Evolutionary conservation across 345 rosid genomes (phyloP), one percentile per base, ranked within the genome.

Genomic region (Populus tremula): DNA sequence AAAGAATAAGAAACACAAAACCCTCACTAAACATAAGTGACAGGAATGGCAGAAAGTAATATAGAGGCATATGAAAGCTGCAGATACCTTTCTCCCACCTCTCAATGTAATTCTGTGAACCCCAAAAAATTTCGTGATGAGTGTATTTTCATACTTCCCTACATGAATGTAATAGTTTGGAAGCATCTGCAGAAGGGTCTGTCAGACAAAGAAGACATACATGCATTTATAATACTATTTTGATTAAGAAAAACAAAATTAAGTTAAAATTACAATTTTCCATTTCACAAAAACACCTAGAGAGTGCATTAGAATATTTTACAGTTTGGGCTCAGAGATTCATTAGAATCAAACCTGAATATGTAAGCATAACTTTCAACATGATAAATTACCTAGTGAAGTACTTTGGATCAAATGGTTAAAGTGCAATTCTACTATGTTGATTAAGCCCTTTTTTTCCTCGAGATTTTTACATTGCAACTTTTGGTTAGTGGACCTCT

Each of bases 101-200:
- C 84, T 87, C 73, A 91, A 77, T 71, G 87, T 90, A 76, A 95
- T 93, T 49, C 91, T 88, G 82, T 95, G 99, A 65, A 95, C 86
- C 69, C 99, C 97, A 69, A 95, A 95, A 78, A 93, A 90, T 76
- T 95, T 95, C 25, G 99, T 93, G 82, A 95, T 92, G 76, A 95
- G 97, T 66, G 99, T 95, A 77, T 95, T 95, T 71, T 95, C 99
- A 74, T 93, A 84, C 73, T 87, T 47, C 69, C 84, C 83, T 72
- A 95, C 98, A 76, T 95, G 98, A 71, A 5, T 56, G 81, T 89
- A 90, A 86, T 95, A 95, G 82, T 78, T 66, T 1, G 88, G 97
- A 75, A 95, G 85, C 99, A 95, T 93, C 89, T 64, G 90, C 62
- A 92, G 94, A 76, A 95, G 85, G 84, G 85, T 90, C 99, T 95